Evolutionary conservation across 345 rosid genomes (phyloP).

Genomic region (Syzygium oleosum): DNA sequence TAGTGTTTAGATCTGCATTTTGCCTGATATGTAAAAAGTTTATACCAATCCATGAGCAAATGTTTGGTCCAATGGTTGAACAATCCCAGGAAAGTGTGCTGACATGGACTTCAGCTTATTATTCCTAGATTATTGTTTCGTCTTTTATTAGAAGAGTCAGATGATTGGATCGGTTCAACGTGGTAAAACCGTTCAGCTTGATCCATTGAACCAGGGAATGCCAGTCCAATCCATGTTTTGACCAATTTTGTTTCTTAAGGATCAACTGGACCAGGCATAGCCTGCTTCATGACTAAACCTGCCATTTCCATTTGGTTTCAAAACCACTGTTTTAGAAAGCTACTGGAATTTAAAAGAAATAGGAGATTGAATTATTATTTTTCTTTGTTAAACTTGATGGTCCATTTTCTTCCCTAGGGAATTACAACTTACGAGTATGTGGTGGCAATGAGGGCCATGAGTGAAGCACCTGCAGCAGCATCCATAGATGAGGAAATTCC

Average conservation of each 20-base stretch:
- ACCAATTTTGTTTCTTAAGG: background rate
- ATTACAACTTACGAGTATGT: constrained; percentile 89
- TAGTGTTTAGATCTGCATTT: background rate
- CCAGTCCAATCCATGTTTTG: background rate
- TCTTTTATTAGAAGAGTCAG: background rate
- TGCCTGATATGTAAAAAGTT: background rate
- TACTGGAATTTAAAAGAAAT: background rate
- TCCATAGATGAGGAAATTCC: constrained; percentile 60
- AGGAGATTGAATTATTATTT: background rate
- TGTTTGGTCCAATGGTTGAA: background rate
- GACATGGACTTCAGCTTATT: background rate
- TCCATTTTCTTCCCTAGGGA: constrained; percentile 32
- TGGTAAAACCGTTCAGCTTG: background rate
- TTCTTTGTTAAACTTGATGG: background rate
- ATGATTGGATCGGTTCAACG: background rate
- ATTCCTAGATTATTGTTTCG: background rate
- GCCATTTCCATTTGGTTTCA: background rate
- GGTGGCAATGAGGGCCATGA: constrained; percentile 90
- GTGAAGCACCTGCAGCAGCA: constrained; percentile 84
- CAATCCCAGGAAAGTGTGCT: background rate
- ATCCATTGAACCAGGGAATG: background rate
- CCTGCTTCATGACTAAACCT: background rate
- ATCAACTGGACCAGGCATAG: background rate
- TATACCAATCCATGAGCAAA: background rate
- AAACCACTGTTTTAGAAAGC: background rate